These are phyloP conservation scores for Domatiomyces catenatus DNA, from an alignment of 2,329 filamentous ascomycete species.

Conservation along the genomic window DNA sequence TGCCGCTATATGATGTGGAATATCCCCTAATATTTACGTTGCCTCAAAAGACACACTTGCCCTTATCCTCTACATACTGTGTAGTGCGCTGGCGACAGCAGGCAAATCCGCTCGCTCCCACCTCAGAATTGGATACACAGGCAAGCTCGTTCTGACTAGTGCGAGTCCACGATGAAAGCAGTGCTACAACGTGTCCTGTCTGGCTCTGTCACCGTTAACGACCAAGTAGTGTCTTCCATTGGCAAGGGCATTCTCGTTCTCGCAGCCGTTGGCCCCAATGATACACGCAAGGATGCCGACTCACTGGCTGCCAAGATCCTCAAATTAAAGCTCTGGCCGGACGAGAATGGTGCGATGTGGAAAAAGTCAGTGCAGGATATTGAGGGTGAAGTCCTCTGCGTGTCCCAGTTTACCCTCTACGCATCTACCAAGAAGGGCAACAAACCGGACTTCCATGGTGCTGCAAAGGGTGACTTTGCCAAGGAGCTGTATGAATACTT, in stretches of 20 bases:
- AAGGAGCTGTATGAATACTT: slow-evolving; percentile 73
- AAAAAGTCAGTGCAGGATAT: slow-evolving; percentile 81
- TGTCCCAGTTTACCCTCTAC: slow-evolving; percentile 91
- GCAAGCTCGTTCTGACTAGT: neutral
- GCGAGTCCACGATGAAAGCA: slow-evolving; percentile 37
- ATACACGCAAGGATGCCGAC: slow-evolving; percentile 78
- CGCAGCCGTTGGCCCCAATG: slow-evolving; percentile 76
- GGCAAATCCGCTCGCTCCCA: neutral
- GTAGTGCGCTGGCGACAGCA: neutral
- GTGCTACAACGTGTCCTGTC: slow-evolving; percentile 89
- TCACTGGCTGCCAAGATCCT: slow-evolving; percentile 70
- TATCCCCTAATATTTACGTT: neutral
- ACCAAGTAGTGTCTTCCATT: slow-evolving; percentile 77
- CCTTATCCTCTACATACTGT: neutral
- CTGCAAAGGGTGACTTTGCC: slow-evolving; percentile 63
- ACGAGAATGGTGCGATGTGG: slow-evolving; percentile 65
- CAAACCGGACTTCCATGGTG: slow-evolving; percentile 88
- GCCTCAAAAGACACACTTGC: neutral
- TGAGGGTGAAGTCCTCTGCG: slow-evolving; percentile 81
- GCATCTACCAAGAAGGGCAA: slow-evolving; percentile 90
- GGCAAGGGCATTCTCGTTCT: slow-evolving; percentile 81
- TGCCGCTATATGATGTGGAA: neutral
- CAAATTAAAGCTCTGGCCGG: slow-evolving; percentile 85
- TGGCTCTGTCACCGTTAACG: slow-evolving; percentile 88
- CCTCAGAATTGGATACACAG: neutral